Conservation (phyloP, 2,329 filamentous ascomycete species). For the Magnaporthiopsis poae region DNA sequence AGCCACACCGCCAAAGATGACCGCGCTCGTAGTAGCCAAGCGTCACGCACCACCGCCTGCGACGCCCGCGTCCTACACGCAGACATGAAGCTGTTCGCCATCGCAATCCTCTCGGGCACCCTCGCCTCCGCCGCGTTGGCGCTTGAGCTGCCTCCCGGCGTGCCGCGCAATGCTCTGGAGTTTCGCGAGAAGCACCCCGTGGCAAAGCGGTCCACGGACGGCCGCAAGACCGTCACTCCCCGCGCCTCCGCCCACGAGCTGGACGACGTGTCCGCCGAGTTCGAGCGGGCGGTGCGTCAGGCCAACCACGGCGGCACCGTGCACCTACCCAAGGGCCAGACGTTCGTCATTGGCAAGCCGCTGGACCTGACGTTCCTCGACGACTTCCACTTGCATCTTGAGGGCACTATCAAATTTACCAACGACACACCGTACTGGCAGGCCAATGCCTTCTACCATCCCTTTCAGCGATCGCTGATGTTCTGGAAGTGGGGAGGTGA, state of each 20-base stretch:
- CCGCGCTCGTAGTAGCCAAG: neutral
- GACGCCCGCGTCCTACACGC: neutral
- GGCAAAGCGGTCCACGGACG: constrained; percentile 14
- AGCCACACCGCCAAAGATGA: neutral
- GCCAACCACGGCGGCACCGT: constrained; percentile 48
- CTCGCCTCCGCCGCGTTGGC: constrained; percentile 14
- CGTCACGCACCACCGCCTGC: neutral
- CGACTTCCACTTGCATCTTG: constrained; percentile 37
- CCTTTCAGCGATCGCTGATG: constrained; percentile 43
- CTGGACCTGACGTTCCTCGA: constrained; percentile 49
- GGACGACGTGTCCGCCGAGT: constrained; percentile 46
- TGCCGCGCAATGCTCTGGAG: constrained; percentile 26
- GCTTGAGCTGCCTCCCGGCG: constrained; percentile 21
- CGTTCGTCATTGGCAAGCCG: constrained; percentile 48
- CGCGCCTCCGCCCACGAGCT: constrained; percentile 22
- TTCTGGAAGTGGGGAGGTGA: constrained; percentile 53
- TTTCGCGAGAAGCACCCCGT: constrained; percentile 31
- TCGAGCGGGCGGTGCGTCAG: constrained; percentile 31
- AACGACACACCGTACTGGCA: constrained; percentile 36
- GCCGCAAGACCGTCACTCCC: constrained; percentile 33
- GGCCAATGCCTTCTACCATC: constrained; percentile 28
- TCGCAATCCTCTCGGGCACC: neutral
- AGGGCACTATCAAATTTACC: constrained; percentile 41
- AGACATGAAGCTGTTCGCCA: neutral
- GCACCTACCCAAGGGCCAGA: constrained; percentile 35